phyloP scores from a whole-genome alignment of 1,284 basidiomycete genomes.

The Tausonia pullulans region DNA sequence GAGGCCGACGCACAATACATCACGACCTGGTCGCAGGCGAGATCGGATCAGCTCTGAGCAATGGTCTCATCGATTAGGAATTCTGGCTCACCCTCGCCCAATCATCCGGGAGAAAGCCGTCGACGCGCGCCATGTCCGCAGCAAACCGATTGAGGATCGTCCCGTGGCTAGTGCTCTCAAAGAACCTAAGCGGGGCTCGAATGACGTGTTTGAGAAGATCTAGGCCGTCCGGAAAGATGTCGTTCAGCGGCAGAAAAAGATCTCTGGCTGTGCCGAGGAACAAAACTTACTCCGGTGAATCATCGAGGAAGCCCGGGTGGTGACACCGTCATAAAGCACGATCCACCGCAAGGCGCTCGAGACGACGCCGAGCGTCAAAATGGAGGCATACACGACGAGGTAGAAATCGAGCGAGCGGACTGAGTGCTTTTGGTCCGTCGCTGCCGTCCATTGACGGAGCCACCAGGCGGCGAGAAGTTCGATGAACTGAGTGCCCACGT shows the following conservation, averaged over 20 bases:
- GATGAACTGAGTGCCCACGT: conserved; percentile 21
- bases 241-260: no score
- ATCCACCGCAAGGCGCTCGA: conserved; percentile 23
- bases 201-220: conserved; percentile 46
- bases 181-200: conserved; percentile 59
- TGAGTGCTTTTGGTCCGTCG: conserved; percentile 20
- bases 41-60: conserved; percentile 28
- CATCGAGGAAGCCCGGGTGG: conserved; percentile 22
- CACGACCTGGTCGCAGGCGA: conserved; percentile 43
- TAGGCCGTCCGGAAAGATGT: neutral
- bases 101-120: conserved; percentile 24
- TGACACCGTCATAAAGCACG: conserved; percentile 12
- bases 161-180: conserved; percentile 73
- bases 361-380: conserved; percentile 15
- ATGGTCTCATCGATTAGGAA: conserved; percentile 37
- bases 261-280: neutral
- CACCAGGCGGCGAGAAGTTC: conserved; percentile 21
- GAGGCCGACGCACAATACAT: conserved; percentile 46
- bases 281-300: conserved; percentile 44
- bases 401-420: conserved; percentile 23
- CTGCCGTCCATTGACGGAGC: conserved; percentile 29
- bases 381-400: conserved; percentile 23
- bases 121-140: conserved; percentile 48
- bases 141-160: conserved; percentile 38
- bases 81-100: conserved; percentile 2